Evolutionary conservation across 768 basidiomycete species (phyloP), one percentile per base, ranked within the genome.

Genomic region (Guyanaporus albipodus): DNA sequence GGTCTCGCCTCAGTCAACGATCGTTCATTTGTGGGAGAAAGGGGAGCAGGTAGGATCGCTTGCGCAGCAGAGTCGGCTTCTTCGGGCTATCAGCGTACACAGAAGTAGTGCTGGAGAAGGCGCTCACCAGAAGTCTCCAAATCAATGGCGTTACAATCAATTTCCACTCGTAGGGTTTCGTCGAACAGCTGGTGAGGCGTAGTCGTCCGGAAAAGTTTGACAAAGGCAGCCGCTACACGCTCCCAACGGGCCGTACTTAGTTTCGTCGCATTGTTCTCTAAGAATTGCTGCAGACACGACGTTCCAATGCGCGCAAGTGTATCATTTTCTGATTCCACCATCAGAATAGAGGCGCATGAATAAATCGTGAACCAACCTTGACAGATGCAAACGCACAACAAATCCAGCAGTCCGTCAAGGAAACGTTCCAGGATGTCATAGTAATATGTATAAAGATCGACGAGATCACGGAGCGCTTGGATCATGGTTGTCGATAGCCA

Each of bases 401-500:
- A 71, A 58, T 98, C 95, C 54, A 99, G 65, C 12, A 99, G 71
- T n/a, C 92, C 91, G 59, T 98, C 96, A 31, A 98, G 72, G 67
- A 88, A 89, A 29, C 88, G 79, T 55, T 93, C 90, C 58, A 99
- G 67, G 14, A 83, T 91, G 42, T 90, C 85, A 62, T 97, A 98
- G 72, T 92, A 93, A 70, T 83, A 90, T 2, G 96, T 94, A 64
- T 94, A 99, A 18, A 99, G 78, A 61, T 95, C 91, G 48, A 99
- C 89, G 51, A 98, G 76, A 67, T 97, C 89, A 36, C 96, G 83
- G 37, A 99, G 77, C 1, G 96, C 96, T 62, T 97, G 93, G 40
- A 98, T 96, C 89, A 99, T 93, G 3, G 96, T 99, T 12, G 96
- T 96, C 21, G 93, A 97, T 37, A 99, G 69, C 96, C 96, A 99